Evolutionary conservation across 1,139 yeast genomes (phyloP).

Genomic region (Suhomyces choctaworum): DNA sequence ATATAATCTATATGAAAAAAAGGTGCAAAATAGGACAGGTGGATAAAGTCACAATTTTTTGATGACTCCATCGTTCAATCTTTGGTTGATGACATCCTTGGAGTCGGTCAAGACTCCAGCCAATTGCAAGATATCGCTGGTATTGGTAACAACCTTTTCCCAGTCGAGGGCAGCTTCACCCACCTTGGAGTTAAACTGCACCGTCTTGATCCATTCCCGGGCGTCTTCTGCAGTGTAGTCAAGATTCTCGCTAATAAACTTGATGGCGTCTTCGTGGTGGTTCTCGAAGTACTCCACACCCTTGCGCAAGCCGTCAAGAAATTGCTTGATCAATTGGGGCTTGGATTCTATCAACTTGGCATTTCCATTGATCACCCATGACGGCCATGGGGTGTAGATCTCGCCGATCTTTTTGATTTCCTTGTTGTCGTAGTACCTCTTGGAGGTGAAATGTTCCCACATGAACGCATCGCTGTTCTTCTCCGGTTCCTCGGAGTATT

Average conservation of each 20-base stretch:
- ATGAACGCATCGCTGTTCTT: slow-evolving; percentile 75
- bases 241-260: slow-evolving; percentile 62
- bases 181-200: slow-evolving; percentile 55
- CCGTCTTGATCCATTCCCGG: slow-evolving; percentile 75
- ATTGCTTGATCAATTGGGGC: slow-evolving; percentile 34
- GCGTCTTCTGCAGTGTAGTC: slow-evolving; percentile 83
- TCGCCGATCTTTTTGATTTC: slow-evolving; percentile 85
- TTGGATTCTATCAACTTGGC: slow-evolving; percentile 31
- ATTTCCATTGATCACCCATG: slow-evolving; percentile 76
- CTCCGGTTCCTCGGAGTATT: slow-evolving; percentile 28
- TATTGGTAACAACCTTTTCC: slow-evolving; percentile 53
- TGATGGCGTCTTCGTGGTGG: slow-evolving; percentile 65
- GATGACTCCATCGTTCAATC: slow-evolving; percentile 33
- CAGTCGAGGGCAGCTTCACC: slow-evolving; percentile 47
- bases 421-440: slow-evolving; percentile 73
- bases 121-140: slow-evolving; percentile 55
- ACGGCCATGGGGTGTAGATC: slow-evolving; percentile 95
- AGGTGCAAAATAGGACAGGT: too few relatives aligned
- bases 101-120: slow-evolving; percentile 58
- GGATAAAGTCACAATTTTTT: slow-evolving; percentile 5
- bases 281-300: slow-evolving; percentile 68
- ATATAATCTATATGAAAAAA: too few relatives aligned
- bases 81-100: slow-evolving; percentile 29
- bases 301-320: slow-evolving; percentile 55
- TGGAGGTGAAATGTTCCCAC: slow-evolving; percentile 95